Conservation (phyloP, 257 asterid genomes). For the Handroanthus guayacan region DNA sequence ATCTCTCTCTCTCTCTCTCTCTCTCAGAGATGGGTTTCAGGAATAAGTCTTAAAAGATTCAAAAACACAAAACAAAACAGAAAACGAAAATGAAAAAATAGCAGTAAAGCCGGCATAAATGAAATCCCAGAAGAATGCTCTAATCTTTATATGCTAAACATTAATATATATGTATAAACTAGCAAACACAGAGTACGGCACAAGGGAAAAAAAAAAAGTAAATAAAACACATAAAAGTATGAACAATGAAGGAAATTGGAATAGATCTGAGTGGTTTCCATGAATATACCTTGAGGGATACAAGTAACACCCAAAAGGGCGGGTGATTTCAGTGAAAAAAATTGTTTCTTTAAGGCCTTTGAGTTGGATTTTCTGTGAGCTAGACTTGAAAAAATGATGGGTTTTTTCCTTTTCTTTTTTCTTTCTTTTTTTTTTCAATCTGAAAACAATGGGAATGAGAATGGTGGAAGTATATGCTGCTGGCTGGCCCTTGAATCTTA, state of each 20-base stretch:
- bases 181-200: not conserved
- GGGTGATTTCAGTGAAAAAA: not conserved
- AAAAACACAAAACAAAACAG: not conserved
- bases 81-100: not conserved
- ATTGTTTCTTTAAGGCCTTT: not conserved
- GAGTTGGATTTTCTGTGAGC: not conserved
- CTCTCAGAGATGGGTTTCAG: not conserved
- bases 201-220: not conserved
- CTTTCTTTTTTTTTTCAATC: not conserved
- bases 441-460: not conserved
- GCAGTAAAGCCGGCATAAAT: conserved; percentile 18
- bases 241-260: not conserved
- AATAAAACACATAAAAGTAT: not conserved
- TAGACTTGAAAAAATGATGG: not conserved
- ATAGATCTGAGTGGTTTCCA: not conserved
- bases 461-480: not conserved
- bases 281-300: not conserved
- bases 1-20: not conserved
- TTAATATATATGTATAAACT: not conserved
- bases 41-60: conserved; percentile 15
- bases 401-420: not conserved
- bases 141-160: not conserved
- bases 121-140: conserved; percentile 19
- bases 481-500: not conserved
- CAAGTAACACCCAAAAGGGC: not conserved